These are phyloP conservation scores for peach (Prunus persica) DNA, from an alignment of 306 rosid genomes.

Conservation along the genomic window DNA sequence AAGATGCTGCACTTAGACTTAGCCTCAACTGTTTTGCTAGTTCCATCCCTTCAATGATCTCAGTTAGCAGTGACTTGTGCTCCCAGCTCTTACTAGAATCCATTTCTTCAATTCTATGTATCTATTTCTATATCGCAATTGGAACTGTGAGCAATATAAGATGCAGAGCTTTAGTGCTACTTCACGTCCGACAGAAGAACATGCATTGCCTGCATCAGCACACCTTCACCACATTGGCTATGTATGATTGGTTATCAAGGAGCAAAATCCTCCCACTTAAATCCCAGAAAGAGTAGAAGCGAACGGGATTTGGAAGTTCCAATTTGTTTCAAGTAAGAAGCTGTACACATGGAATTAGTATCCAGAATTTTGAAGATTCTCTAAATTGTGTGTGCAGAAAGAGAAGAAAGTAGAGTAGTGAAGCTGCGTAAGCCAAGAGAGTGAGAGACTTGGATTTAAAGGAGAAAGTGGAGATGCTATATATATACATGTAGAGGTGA, in stretches of 20 bases:
- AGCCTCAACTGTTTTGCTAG: slow-evolving; percentile 56
- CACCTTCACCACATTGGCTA: slow-evolving; percentile 12
- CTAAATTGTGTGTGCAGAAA: background rate
- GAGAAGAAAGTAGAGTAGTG: slow-evolving; percentile 1
- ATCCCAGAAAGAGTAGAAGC: slow-evolving; percentile 15
- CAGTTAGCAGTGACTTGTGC: slow-evolving; percentile 46
- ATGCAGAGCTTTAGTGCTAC: slow-evolving; percentile 10
- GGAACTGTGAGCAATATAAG: background rate
- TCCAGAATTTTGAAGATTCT: slow-evolving; percentile 6
- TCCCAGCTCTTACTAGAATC: slow-evolving; percentile 46
- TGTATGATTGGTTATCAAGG: background rate
- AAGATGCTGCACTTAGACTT: slow-evolving; percentile 33
- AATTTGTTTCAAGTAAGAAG: slow-evolving; percentile 25
- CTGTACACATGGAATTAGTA: slow-evolving; percentile 31
- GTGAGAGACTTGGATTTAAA: slow-evolving; percentile 11
- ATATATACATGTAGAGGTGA: slow-evolving; percentile 28
- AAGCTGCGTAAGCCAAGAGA: slow-evolving; percentile 9
- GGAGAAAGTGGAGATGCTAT: background rate
- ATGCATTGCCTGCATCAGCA: background rate
- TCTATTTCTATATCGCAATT: background rate
- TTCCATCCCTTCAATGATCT: slow-evolving; percentile 72
- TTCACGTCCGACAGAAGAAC: slow-evolving; percentile 8
- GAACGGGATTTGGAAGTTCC: slow-evolving; percentile 17
- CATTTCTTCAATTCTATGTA: slow-evolving; percentile 36
- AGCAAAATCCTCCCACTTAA: slow-evolving; percentile 18